Base-by-base conservation (phyloP, 2,329 filamentous ascomycete species). In the Botrytis elliptica region DNA sequence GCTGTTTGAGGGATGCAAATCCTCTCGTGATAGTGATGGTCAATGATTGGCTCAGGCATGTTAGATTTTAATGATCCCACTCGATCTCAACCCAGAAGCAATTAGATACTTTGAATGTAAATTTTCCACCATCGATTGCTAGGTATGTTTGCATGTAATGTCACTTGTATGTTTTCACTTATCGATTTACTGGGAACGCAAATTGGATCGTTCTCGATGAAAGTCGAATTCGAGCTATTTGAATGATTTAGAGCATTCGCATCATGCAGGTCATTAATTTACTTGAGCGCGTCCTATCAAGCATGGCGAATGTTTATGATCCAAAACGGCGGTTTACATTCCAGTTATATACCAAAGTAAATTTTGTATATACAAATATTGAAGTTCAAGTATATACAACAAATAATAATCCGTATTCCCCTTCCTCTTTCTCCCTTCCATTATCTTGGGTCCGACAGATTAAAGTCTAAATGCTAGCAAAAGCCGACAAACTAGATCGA, bases 401-500 rank as follows among this genome's bases (percentile, higher is more conserved):
- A 66, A 52, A 5, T 16, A 20, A 66, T n/a, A 2, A 42, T 25
- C 29, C 22, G 52, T 36, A 29, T 20, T 14, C 22, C 20, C 25
- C n/a, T n/a, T 33, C 46, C 25, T 25, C 29, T 64, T 40, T 29
- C 42, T 18, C 42, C 33, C 16, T 20, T 55, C 33, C 46, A 4
- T n/a, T 16, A 38, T 38, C 20, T 8, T 18, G 14, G 14, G 22
- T 33, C 25, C 25, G 25, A 64, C 46, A 20, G 25, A 20, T 46
- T 22, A 4, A 40, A 49, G n/a, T 22, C n/a, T 71, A 73, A 38
- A 73, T 73, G 44, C 72, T 71, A 18, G 38, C 82, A 76, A 91
- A 89, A 1, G 88, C 88, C 49, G 83, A 82, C 78, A 91, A 79
- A 79, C 90, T 91, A 20, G 84, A 86, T 76, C 89, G 83, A 7